Evolutionary conservation across 495 filamentous ascomycete genomes (phyloP), one percentile per base, ranked within the genome.

Genomic region (Penicillium desertorum): DNA sequence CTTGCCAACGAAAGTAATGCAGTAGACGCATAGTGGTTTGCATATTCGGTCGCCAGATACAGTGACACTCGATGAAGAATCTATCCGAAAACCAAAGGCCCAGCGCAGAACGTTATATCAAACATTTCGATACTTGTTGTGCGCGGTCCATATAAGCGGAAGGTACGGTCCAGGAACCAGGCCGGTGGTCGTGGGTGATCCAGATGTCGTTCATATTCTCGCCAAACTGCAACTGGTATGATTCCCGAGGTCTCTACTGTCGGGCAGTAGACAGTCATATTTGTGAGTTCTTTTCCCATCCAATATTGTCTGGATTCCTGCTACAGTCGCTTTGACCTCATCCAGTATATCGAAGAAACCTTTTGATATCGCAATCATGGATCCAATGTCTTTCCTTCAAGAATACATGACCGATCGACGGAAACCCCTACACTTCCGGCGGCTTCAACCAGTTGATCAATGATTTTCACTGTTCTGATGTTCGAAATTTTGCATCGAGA

Each of bases 271-370:
- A 82, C 5, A 83, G 85, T 1, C 84, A 77, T 11, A 87, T 69
- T 52, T 88, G 86, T 19, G 83, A 77, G 50, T 76, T 76, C 57
- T 79, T 77, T 67, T 87, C 84, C 85, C 86, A 88, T n/a, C 86
- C 85, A 0, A 80, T 73, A 59, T 87, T 87, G 42, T 73, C 75
- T 4, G 73, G 45, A 41, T 73, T 79, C 73, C 78, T 3, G 85
- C 78, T 1, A 81, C 80, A 29, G 68, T 74, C 16, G 75, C 72
- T 62, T 88, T 88, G 22, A 70, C 64, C 0, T 64, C 56, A 41
- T 81, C 73, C 0, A 84, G 78, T 7, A 86, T 79, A 16, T 72
- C 53, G 70, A 88, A 87, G 73, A 87, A 86, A 43, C 62, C 56
- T 54, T 75, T 71, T 4, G 83, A 76, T 12, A 70, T 70, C 0